phyloP scores from a whole-genome alignment of 352 stramenopile genomes.

The Aphanomyces invadans region DNA sequence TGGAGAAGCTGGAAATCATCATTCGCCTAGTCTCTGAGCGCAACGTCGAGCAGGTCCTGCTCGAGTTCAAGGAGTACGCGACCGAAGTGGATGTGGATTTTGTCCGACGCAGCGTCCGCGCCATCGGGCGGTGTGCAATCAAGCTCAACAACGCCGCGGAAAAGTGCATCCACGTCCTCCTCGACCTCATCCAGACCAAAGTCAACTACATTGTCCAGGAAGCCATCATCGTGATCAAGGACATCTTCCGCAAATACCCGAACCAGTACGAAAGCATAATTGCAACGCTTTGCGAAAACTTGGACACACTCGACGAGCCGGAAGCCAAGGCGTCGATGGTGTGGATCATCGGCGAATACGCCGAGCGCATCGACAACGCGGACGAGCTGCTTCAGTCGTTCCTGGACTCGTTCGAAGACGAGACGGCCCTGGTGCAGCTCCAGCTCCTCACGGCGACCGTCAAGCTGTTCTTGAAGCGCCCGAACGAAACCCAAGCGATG shows the following conservation, averaged over 20 bases:
- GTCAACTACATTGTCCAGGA: slow-evolving; percentile 99
- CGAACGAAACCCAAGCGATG: slow-evolving; percentile 92
- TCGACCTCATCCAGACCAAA: slow-evolving; percentile 99
- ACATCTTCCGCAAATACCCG: slow-evolving; percentile 99
- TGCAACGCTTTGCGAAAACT: slow-evolving; percentile 97
- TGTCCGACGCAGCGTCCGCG: slow-evolving; percentile 94
- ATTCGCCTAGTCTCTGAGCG: slow-evolving; percentile 96
- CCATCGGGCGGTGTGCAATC: slow-evolving; percentile 96
- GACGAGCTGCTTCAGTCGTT: slow-evolving; percentile 99
- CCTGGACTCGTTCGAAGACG: slow-evolving; percentile 97
- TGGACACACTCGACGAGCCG: slow-evolving; percentile 98
- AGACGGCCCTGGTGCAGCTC: slow-evolving; percentile 94
- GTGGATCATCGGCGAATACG: slow-evolving; percentile 99
- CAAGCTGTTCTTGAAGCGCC: slow-evolving; percentile 98
- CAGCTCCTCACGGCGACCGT: slow-evolving; percentile 98
- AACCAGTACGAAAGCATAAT: slow-evolving; percentile 99
- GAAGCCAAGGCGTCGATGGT: slow-evolving; percentile 99
- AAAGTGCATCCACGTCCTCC: slow-evolving; percentile 97
- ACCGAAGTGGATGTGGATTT: slow-evolving; percentile 99
- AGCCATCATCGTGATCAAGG: slow-evolving; percentile 99
- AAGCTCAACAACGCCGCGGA: slow-evolving; percentile 97
- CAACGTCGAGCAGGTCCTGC: slow-evolving; percentile 98
- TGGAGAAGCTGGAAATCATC: slow-evolving; percentile 99
- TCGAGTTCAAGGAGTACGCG: slow-evolving; percentile 99
- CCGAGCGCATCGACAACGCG: slow-evolving; percentile 98